These are phyloP conservation scores for Jatropha curcas DNA, from an alignment of 345 rosid species.

Conservation along the genomic window DNA sequence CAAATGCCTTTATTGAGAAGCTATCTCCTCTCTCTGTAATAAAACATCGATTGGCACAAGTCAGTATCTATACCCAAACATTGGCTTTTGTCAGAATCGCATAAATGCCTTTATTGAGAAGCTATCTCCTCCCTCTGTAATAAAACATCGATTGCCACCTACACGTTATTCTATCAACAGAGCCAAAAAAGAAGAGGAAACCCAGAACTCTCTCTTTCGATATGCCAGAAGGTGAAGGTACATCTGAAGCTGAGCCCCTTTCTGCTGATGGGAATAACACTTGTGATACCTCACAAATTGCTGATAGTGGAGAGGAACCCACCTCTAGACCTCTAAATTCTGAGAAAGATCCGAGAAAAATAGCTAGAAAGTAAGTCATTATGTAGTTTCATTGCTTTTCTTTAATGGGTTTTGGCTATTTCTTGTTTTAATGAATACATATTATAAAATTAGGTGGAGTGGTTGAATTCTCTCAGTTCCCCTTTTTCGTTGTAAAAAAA, in stretches of 20 bases:
- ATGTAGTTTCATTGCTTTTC: background rate
- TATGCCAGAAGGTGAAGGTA: constrained; percentile 9
- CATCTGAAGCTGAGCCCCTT: background rate
- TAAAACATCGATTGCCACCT: no score
- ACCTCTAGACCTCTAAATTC: background rate
- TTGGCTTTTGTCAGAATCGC: no score
- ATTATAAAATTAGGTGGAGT: background rate
- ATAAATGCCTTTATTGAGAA: no score
- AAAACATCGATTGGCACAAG: no score
- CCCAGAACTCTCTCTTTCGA: background rate
- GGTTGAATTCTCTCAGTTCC: background rate
- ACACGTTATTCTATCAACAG: background rate
- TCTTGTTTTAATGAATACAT: background rate
- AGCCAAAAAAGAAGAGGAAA: background rate
- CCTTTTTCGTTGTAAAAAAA: constrained; percentile 9
- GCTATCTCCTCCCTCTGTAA: no score
- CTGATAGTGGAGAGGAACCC: constrained; percentile 7
- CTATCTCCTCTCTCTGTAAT: no score
- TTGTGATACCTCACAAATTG: background rate
- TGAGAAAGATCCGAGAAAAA: constrained; percentile 63
- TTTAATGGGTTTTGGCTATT: background rate
- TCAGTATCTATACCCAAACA: no score
- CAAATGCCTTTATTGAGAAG: no score
- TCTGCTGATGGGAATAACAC: background rate
- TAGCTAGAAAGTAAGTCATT: constrained; percentile 44